Conservation (phyloP, 352 stramenopile species). For the Globisporangium abappressorium region DNA sequence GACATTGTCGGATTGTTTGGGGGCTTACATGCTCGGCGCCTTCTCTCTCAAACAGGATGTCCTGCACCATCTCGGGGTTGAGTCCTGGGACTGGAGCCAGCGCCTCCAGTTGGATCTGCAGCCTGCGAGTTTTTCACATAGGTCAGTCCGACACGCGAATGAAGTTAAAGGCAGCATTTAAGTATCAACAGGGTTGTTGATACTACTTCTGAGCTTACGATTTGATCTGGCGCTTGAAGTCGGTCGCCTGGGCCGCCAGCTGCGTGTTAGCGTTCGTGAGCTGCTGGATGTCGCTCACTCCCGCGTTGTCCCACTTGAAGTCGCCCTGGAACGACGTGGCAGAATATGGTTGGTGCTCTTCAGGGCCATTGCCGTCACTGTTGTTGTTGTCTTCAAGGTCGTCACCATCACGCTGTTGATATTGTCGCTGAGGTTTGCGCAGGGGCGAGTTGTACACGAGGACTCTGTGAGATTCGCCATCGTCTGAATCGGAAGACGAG, state of each 20-base stretch:
- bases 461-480: not conserved
- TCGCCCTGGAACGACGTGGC: slow-evolving; percentile 19
- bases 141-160: not conserved
- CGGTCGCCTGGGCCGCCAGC: slow-evolving; percentile 36
- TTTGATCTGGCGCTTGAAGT: slow-evolving; percentile 64
- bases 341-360: not conserved
- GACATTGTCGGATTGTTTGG: not conserved
- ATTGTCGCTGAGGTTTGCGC: slow-evolving; percentile 5
- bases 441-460: slow-evolving; percentile 8
- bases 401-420: slow-evolving; percentile 17
- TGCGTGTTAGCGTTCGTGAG: slow-evolving; percentile 58
- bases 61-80: slow-evolving; percentile 43
- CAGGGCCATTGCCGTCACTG: not conserved
- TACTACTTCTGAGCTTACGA: slow-evolving; percentile 23
- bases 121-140: slow-evolving; percentile 21
- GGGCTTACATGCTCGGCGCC: slow-evolving; percentile 48
- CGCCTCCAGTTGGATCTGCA: slow-evolving; percentile 70
- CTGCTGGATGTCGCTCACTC: slow-evolving; percentile 51
- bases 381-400: slow-evolving; percentile 23
- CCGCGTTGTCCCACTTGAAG: slow-evolving; percentile 40
- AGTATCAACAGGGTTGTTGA: not conserved
- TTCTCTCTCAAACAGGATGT: slow-evolving; percentile 64
- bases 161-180: not conserved
- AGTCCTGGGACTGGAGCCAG: slow-evolving; percentile 63
- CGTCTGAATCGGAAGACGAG: slow-evolving; percentile 33